Base-by-base conservation (phyloP, 257 asterid genomes). In the Ilex aquifolium region DNA sequence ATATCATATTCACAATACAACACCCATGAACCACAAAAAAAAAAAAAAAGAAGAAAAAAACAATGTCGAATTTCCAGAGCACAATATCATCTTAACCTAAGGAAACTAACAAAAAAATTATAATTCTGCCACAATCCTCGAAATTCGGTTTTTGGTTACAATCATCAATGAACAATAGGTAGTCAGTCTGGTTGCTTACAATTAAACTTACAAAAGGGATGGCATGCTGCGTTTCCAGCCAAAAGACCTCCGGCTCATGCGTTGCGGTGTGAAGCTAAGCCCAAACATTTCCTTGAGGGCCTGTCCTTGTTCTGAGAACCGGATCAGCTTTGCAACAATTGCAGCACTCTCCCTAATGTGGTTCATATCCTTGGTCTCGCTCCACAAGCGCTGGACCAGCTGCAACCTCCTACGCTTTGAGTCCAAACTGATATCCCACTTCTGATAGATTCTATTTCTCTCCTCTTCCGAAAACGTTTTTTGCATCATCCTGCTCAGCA, bases 211-310 rank as follows among this genome's bases (percentile, higher is more conserved):
- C 36, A 70, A 14, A 49, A 76, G 69, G 61, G 80, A 61, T 13
- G 73, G 13, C 82, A 77, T 66, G 39, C 86, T 75, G 46, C 70
- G 73, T 69, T 75, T 84, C 91, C 86, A 77, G 69, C 83, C 76
- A 69, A 74, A 80, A 8, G 79, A 77, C 67, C 77, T 69, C 57
- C 81, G 66, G 58, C 59, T 72, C 21, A 31, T 29, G 62, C 79
- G 62, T 5, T 74, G 66, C 12, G 79, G 86, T 27, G 81, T 64
- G 79, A 80, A 77, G 70, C 81, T 80, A 55, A 80, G 83, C 46
- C 86, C 86, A 70, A 77, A 77, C 83, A 77, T 77, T 77, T 80
- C 86, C 77, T 77, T 80, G 13, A 68, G 74, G 50, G 81, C 77
- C 15, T 64, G 73, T 32, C 79, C 77, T 57, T 77, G 66, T 56